Conservation (phyloP, 2,329 filamentous ascomycete species). For the Alternaria novae-zelandiae region DNA sequence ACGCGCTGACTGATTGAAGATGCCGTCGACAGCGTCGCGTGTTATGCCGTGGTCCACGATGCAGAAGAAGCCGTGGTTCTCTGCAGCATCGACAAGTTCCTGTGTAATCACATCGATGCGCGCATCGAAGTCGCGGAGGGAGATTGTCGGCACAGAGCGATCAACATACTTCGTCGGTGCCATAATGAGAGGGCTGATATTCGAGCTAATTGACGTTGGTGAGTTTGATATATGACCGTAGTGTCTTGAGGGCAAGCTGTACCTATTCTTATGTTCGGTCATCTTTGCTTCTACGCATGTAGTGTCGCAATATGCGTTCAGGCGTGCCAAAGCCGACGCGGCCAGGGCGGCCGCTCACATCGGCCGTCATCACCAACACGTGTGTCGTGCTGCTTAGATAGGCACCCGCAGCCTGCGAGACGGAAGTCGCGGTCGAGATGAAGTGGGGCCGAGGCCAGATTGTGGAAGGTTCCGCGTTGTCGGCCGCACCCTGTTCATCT, state of each 20-base stretch:
- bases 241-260: background rate
- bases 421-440: background rate
- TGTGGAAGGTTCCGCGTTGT: background rate
- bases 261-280: constrained; percentile 7
- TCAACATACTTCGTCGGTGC: constrained; percentile 18
- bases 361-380: background rate
- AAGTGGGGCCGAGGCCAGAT: constrained; percentile 4
- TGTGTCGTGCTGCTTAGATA: background rate
- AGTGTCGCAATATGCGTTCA: background rate
- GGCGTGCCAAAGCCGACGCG: background rate
- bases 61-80: constrained; percentile 67
- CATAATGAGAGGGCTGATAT: constrained; percentile 5
- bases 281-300: background rate
- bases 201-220: background rate
- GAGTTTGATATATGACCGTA: background rate
- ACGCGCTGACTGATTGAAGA: constrained; percentile 58
- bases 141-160: constrained; percentile 47
- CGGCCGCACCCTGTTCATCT: constrained; percentile 6
- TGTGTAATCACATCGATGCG: constrained; percentile 62
- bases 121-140: constrained; percentile 59
- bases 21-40: constrained; percentile 56
- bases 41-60: constrained; percentile 63
- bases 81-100: constrained; percentile 61
- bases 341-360: background rate
- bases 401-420: background rate